Evolutionary conservation across 345 rosid genomes (phyloP), one percentile per base, ranked within the genome.

Genomic region (Linum lewisii): DNA sequence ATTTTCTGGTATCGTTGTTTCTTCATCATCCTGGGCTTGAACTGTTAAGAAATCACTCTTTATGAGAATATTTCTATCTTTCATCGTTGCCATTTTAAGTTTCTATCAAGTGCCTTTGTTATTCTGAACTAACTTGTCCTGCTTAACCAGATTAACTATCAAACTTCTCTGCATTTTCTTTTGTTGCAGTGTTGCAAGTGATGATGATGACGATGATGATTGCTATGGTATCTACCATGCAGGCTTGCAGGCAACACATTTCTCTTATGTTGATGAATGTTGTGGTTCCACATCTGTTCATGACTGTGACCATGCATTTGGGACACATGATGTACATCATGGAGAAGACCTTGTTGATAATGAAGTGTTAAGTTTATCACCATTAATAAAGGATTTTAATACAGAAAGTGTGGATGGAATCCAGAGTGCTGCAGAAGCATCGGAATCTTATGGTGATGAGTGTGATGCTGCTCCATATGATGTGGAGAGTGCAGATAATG

Each of bases 301-400:
- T 65, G 85, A 79, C 66, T 74, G 78, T 66, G 34, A 29, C 34
- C 34, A 29, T 29, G 34, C 5, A 29, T 29, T 5, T 29, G 34
- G 34, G 34, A 29, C 7, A 29, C 34, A 29, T 29, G 79, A 78
- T 72, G 74, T 63, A 66, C 80, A 66, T 71, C 77, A 63, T 64
- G 72, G 72, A 68, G 80, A 79, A 58, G 88, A 78, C 74, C 68
- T 66, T 52, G 24, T 61, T 63, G 81, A 77, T 54, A 55, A 74
- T 59, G 81, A 82, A 75, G 77, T 81, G 63, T 74, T 76, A 72
- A 78, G 82, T 68, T 66, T 81, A 67, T 87, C 87, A 64, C 81
- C 87, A 22, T 52, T 71, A 42, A 67, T 68, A 51, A 67, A 74
- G 8, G 63, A 75, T 79, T 85, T 76, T 73, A 70, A 73, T 32